phyloP scores from a whole-genome alignment of 345 rosid species.

The Sisymbrium irio region DNA sequence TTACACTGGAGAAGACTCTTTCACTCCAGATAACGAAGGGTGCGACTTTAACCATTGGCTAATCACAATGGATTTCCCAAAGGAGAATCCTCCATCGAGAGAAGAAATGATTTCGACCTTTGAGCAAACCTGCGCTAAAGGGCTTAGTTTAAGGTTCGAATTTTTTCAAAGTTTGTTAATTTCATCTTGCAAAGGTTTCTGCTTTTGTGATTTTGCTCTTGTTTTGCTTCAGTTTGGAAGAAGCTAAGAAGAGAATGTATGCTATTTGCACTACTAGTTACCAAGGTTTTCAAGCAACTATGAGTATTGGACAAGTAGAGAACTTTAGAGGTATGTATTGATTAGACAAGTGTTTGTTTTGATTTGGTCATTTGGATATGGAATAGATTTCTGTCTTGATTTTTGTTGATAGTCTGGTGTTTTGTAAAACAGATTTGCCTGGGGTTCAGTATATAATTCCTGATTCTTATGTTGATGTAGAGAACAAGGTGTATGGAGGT shows the following conservation, averaged over 20 bases:
- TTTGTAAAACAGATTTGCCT: slow-evolving; percentile 51
- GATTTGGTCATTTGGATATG: no score
- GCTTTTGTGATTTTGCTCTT: background rate
- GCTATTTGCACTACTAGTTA: slow-evolving; percentile 93
- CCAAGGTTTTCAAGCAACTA: slow-evolving; percentile 84
- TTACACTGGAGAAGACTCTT: slow-evolving; percentile 61
- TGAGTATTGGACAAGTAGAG: slow-evolving; percentile 77
- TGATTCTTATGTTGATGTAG: slow-evolving; percentile 85
- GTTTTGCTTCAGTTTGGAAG: slow-evolving; percentile 70
- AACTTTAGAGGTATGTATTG: slow-evolving; percentile 53
- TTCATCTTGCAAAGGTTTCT: background rate
- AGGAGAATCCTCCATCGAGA: slow-evolving; percentile 44
- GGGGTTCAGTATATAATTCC: slow-evolving; percentile 83
- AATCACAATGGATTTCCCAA: slow-evolving; percentile 70
- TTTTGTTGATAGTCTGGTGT: slow-evolving; percentile 25
- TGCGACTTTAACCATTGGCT: slow-evolving; percentile 95
- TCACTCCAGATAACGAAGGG: slow-evolving; percentile 76
- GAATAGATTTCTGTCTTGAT: no score
- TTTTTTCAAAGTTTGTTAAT: no score
- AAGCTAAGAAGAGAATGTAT: slow-evolving; percentile 77
- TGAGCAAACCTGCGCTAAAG: slow-evolving; percentile 78
- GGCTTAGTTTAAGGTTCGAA: slow-evolving; percentile 63
- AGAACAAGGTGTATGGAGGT: slow-evolving; percentile 91
- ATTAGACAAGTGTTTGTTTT: background rate
- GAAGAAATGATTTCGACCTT: slow-evolving; percentile 78